These are phyloP conservation scores for Macrophomina phaseolina DNA, from an alignment of 2,329 filamentous ascomycete genomes.

Conservation along the genomic window DNA sequence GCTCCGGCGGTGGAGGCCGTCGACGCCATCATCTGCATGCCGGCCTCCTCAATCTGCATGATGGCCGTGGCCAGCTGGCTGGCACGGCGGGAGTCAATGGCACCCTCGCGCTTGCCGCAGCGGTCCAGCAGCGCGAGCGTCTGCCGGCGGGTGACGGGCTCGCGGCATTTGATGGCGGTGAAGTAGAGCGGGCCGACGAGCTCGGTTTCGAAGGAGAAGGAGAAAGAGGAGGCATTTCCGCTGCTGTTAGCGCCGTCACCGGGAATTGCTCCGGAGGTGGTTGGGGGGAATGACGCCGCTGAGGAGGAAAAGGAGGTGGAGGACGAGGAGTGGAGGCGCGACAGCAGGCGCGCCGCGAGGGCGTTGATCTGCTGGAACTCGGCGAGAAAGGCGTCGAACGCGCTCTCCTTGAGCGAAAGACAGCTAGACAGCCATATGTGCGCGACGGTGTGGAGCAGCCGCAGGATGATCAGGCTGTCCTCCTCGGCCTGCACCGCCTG, in stretches of 20 bases:
- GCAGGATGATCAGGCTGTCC: slow-evolving; percentile 13
- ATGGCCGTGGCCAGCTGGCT: slow-evolving; percentile 13
- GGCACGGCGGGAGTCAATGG: slow-evolving; percentile 1
- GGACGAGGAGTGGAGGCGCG: background rate
- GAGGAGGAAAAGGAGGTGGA: background rate
- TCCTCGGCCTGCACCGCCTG: slow-evolving; percentile 3
- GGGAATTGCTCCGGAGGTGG: background rate
- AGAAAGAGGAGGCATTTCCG: too few relatives aligned
- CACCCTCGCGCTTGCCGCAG: slow-evolving; percentile 18
- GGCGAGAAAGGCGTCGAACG: slow-evolving; percentile 17
- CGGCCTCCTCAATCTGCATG: slow-evolving; percentile 17
- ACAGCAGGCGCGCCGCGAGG: background rate
- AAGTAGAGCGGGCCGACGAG: slow-evolving; percentile 49
- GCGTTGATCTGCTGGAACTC: slow-evolving; percentile 19
- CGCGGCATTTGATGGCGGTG: slow-evolving; percentile 55
- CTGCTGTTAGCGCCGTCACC: background rate
- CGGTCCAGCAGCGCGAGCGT: slow-evolving; percentile 14
- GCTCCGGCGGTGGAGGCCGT: background rate
- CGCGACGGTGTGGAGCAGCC: slow-evolving; percentile 16
- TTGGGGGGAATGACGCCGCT: background rate
- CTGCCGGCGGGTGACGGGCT: slow-evolving; percentile 4
- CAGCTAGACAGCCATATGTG: slow-evolving; percentile 23
- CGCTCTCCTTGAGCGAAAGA: slow-evolving; percentile 7
- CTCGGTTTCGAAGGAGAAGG: slow-evolving; percentile 16
- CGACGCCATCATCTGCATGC: background rate